Percentiles rank a stretch among this genome's conserved stretches.
phyloP scores from a whole-genome alignment of 345 rosid species.

The Pugionium dolabratum region DNA sequence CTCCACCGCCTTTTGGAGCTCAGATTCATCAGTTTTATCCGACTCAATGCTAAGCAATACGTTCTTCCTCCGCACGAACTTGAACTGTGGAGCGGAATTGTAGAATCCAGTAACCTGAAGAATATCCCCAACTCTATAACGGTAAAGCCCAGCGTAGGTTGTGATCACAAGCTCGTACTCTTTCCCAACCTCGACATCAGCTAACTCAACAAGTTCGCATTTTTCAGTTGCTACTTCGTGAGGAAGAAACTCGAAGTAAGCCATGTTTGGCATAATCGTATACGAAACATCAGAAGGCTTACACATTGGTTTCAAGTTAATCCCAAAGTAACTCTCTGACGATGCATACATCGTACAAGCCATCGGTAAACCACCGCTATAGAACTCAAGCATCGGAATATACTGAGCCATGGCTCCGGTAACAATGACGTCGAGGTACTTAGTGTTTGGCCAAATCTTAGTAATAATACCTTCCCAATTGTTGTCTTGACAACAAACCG shows the following conservation, averaged over 20 bases:
- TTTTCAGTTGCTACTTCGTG: conserved; percentile 14
- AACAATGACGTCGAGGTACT: conserved; percentile 86
- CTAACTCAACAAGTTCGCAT: conserved; percentile 63
- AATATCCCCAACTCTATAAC: conserved; percentile 87
- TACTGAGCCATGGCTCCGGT: conserved; percentile 98
- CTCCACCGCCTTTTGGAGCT: no score
- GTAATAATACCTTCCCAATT: no score
- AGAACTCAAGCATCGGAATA: no score
- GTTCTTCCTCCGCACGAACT: conserved; percentile 73
- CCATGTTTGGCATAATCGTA: conserved; percentile 92
- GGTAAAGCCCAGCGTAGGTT: conserved; percentile 70
- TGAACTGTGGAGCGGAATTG: conserved; percentile 80
- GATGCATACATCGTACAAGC: conserved; percentile 95
- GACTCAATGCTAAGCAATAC: no score
- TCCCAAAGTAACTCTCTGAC: conserved; percentile 88
- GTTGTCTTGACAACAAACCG: no score
- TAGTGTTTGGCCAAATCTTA: no score
- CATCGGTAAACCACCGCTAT: conserved; percentile 72
- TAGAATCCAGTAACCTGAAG: conserved; percentile 73
- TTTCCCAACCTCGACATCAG: conserved; percentile 64
- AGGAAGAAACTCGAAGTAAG: conserved; percentile 77
- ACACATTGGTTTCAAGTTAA: conserved; percentile 70
- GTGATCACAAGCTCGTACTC: conserved; percentile 89
- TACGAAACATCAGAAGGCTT: conserved; percentile 79
- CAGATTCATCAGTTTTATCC: no score